Evolutionary conservation across 2,329 filamentous ascomycete genomes (phyloP), one percentile per base, ranked within the genome.

Genomic region (Pseudogymnoascus sp.): DNA sequence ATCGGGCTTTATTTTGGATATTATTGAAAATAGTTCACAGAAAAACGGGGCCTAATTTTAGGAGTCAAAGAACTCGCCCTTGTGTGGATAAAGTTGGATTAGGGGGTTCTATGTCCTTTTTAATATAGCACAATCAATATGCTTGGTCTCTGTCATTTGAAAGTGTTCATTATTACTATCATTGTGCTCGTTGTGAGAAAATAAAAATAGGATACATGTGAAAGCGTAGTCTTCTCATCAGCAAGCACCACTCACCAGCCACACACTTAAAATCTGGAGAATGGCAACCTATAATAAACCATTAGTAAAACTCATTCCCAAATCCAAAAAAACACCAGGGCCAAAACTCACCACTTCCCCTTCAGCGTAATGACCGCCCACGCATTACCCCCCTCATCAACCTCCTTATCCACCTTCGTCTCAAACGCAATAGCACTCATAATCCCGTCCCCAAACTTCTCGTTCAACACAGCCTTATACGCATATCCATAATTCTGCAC

Each of bases 401-500:
- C 86, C 82, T 97, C 93, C 82, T 95, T 96, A 73, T 97, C 91
- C 2, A 97, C 89, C 71, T 91, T 91, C 0, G 91, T 96, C 59
- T 85, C 89, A 74, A 96, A 97, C 14, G 86, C 85, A 71, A 97
- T 96, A 1, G 92, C 93, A 71, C 91, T 96, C 93, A 97, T 97
- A 71, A 97, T 97, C 1, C 93, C 93, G 71, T 92, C 89, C 0
- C 89, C 89, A 71, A 91, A 91, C 80, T 97, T 97, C 82, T 97
- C 93, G 68, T 97, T 97, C 74, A 97, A 73, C 4, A 97, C 83
- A 0, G 91, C 92, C 81, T 97, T 97, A 77, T 95, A 97, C 0
- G 92, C 90, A 73, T 96, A 95, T 1, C 93, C 93, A 71, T 97
- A 97, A 74, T 96, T 97, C 77, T 97, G 92, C 64, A 97, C 87